phyloP scores from a whole-genome alignment of 164 flowering plant genomes.

The Magnolia officinalis region DNA sequence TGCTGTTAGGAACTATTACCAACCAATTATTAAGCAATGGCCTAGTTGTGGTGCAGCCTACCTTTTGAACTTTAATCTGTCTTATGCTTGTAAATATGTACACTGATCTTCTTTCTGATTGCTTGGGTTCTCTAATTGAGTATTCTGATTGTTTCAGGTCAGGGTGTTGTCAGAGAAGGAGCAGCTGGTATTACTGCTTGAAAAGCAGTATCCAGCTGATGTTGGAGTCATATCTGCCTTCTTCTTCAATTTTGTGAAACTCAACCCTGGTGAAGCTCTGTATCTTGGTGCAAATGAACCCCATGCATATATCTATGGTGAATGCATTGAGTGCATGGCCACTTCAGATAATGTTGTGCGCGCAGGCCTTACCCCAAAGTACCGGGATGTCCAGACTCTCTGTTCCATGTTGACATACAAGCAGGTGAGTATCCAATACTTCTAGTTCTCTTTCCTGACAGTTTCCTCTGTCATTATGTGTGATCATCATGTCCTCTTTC shows the following conservation, averaged over 20 bases:
- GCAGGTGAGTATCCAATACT: slow-evolving; percentile 43
- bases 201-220: slow-evolving; percentile 80
- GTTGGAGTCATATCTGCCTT: slow-evolving; percentile 82
- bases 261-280: slow-evolving; percentile 86
- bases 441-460: neutral
- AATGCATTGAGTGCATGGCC: slow-evolving; percentile 94
- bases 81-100: neutral
- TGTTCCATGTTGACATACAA: slow-evolving; percentile 93
- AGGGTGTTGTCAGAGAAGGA: slow-evolving; percentile 76
- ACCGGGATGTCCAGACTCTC: slow-evolving; percentile 68
- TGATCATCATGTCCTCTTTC: no score
- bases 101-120: neutral
- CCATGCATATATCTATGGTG: slow-evolving; percentile 84
- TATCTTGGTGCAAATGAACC: slow-evolving; percentile 88
- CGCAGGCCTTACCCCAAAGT: slow-evolving; percentile 94
- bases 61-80: no score
- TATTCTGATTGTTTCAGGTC: slow-evolving; percentile 32
- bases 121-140: neutral
- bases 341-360: slow-evolving; percentile 96
- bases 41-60: no score
- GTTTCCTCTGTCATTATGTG: neutral
- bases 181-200: slow-evolving; percentile 53
- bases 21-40: no score
- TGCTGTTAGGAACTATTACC: no score
- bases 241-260: slow-evolving; percentile 72